phyloP scores from a whole-genome alignment of 148 eudicot species.

The Camellia sinensis region DNA sequence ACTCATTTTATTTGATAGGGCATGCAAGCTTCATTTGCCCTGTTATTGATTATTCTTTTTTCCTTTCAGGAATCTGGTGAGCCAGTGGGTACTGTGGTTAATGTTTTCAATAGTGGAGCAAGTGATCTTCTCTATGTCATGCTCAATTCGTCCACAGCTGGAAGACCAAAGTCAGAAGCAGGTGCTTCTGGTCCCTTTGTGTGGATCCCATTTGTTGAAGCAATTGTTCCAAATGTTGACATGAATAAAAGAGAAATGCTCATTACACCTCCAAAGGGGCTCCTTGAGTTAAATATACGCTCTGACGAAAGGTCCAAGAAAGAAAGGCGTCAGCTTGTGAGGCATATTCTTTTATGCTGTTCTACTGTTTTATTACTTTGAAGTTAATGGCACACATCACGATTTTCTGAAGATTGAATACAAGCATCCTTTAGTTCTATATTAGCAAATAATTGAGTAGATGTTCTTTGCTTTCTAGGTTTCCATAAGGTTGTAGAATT shows the following conservation, averaged over 20 bases:
- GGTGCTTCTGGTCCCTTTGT: constrained; percentile 57
- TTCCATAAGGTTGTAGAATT: background rate
- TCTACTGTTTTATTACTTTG: background rate
- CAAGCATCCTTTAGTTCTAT: background rate
- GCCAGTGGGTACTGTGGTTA: constrained; percentile 80
- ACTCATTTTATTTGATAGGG: background rate
- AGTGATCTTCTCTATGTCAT: constrained; percentile 80
- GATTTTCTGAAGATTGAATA: background rate
- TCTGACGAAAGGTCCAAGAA: constrained; percentile 80
- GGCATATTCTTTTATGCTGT: constrained; percentile 28
- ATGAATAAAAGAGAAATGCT: constrained; percentile 71
- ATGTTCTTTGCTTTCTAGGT: background rate
- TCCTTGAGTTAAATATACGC: constrained; percentile 74
- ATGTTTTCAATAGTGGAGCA: constrained; percentile 70
- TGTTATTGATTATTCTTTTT: constrained; percentile 9
- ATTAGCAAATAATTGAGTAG: background rate
- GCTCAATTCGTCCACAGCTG: constrained; percentile 49
- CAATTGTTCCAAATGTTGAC: constrained; percentile 89
- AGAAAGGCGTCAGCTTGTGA: constrained; percentile 85
- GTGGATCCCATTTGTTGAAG: constrained; percentile 95
- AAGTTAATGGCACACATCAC: background rate
- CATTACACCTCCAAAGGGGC: constrained; percentile 95
- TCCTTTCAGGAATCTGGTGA: constrained; percentile 73
- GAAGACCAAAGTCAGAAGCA: constrained; percentile 30
- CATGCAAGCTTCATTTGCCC: background rate